Conservation (phyloP, 352 stramenopile species). For the Pythium grandisporangium region DNA sequence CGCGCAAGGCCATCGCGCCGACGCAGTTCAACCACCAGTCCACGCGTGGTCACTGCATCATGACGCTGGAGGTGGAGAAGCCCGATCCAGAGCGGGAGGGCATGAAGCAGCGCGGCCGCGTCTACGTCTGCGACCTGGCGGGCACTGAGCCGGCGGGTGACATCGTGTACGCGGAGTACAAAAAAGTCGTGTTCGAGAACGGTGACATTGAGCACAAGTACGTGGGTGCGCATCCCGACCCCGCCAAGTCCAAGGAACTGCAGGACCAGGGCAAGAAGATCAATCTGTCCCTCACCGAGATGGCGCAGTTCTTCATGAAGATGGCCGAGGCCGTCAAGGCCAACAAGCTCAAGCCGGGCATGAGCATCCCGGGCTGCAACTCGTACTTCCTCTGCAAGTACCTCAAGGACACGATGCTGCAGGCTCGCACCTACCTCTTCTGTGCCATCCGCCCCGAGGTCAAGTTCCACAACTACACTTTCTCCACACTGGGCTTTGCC, state of each 20-base stretch:
- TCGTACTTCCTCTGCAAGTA: slow-evolving; percentile 95
- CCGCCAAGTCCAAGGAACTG: slow-evolving; percentile 90
- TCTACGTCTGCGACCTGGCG: slow-evolving; percentile 93
- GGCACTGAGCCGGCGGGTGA: slow-evolving; percentile 91
- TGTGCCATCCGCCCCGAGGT: slow-evolving; percentile 91
- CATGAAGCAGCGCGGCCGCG: slow-evolving; percentile 84
- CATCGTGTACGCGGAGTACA: slow-evolving; percentile 92
- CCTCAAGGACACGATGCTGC: slow-evolving; percentile 94
- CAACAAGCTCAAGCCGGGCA: slow-evolving; percentile 92
- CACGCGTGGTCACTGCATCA: slow-evolving; percentile 92
- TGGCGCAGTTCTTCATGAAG: slow-evolving; percentile 97
- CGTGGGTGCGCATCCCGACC: slow-evolving; percentile 80
- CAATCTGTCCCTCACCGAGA: slow-evolving; percentile 92
- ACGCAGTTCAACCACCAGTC: slow-evolving; percentile 94
- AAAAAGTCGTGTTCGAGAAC: slow-evolving; percentile 87
- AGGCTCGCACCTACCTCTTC: slow-evolving; percentile 90
- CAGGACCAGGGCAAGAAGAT: slow-evolving; percentile 96
- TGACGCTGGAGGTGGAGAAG: slow-evolving; percentile 93
- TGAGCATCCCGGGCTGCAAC: slow-evolving; percentile 91
- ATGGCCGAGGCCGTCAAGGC: slow-evolving; percentile 92
- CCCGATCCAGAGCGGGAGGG: slow-evolving; percentile 84
- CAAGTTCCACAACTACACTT: slow-evolving; percentile 91
- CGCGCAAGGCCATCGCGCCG: slow-evolving; percentile 89
- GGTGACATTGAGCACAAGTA: slow-evolving; percentile 92
- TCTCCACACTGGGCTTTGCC: slow-evolving; percentile 91